These are phyloP conservation scores for Pestalotiopsis sp. DNA, from an alignment of 2,329 filamentous ascomycete genomes.

Conservation along the genomic window DNA sequence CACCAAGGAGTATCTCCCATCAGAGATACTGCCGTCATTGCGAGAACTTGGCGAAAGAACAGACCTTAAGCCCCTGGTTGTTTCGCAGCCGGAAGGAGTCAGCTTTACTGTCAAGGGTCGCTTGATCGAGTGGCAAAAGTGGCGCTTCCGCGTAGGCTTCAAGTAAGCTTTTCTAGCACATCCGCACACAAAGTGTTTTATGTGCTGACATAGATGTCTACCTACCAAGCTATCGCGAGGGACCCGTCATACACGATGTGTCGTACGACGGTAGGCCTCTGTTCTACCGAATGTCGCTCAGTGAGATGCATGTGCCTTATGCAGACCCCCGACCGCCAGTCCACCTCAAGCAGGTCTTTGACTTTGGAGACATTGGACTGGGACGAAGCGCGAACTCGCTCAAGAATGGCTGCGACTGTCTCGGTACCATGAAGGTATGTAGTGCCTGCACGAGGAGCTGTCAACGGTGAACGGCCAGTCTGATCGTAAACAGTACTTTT, in stretches of 20 bases:
- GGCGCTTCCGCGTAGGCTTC: conserved; percentile 63
- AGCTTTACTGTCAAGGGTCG: conserved; percentile 30
- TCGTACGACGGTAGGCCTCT: conserved; percentile 60
- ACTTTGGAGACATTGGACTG: conserved; percentile 68
- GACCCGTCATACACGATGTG: conserved; percentile 61
- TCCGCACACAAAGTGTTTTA: neutral
- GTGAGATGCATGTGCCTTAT: conserved; percentile 65
- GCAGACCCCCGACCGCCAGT: conserved; percentile 62
- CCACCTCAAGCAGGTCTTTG: conserved; percentile 67
- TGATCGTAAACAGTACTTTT: neutral
- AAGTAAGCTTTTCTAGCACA: conserved; percentile 39
- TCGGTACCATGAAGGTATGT: conserved; percentile 43
- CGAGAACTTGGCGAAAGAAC: conserved; percentile 30
- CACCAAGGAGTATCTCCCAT: conserved; percentile 45
- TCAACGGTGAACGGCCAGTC: neutral
- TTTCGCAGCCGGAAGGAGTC: conserved; percentile 57
- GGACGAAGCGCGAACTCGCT: conserved; percentile 67
- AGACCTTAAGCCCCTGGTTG: conserved; percentile 68
- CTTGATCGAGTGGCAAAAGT: conserved; percentile 33
- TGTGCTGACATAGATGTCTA: neutral
- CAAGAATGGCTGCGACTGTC: conserved; percentile 65
- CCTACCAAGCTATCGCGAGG: conserved; percentile 46
- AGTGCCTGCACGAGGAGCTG: conserved; percentile 41
- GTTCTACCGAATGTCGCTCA: conserved; percentile 58
- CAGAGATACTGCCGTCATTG: conserved; percentile 45